Percentiles rank a stretch among this genome's conserved stretches.
phyloP scores from a whole-genome alignment of 768 basidiomycete species.

The Kwoniella botswanensis region DNA sequence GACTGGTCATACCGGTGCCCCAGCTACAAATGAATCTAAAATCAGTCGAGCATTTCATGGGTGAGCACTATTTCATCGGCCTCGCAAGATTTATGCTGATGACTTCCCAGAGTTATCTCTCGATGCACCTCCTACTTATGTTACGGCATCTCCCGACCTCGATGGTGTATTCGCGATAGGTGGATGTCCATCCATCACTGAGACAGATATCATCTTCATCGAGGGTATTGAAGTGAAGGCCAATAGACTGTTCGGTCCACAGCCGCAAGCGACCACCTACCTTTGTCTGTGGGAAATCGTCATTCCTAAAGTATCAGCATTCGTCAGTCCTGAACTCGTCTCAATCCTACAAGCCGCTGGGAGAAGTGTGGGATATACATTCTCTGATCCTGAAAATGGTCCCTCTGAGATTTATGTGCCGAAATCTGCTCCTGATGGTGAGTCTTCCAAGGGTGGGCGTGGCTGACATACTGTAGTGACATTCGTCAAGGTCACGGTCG shows the following conservation, averaged over 20 bases:
- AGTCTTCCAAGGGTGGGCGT: conserved; percentile 43
- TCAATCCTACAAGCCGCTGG: conserved; percentile 64
- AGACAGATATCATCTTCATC: conserved; percentile 58
- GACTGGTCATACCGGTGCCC: conserved; percentile 66
- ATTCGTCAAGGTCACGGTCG: conserved; percentile 73
- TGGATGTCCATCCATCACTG: conserved; percentile 22
- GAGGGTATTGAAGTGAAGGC: conserved; percentile 77
- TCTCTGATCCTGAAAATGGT: conserved; percentile 75
- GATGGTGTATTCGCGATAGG: conserved; percentile 45
- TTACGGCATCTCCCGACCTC: conserved; percentile 62
- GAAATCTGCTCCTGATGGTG: conserved; percentile 77
- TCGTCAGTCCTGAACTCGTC: conserved; percentile 65
- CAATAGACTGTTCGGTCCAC: conserved; percentile 86
- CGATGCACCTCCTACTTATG: conserved; percentile 69
- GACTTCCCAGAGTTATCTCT: conserved; percentile 68
- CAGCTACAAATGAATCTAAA: conserved; percentile 76
- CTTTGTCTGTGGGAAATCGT: conserved; percentile 90
- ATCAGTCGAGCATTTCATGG: conserved; percentile 87
- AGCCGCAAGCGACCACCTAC: conserved; percentile 81
- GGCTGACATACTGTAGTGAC: conserved; percentile 67
- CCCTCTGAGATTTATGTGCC: conserved; percentile 67
- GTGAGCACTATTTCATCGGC: conserved; percentile 59
- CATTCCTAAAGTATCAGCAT: conserved; percentile 69
- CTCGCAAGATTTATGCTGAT: not conserved
- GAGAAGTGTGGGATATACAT: conserved; percentile 71